Percentiles rank a stretch among this genome's conserved stretches.
Evolutionary conservation across 2,329 filamentous ascomycete species (phyloP).

Genomic region (Diaporthe vaccinii): DNA sequence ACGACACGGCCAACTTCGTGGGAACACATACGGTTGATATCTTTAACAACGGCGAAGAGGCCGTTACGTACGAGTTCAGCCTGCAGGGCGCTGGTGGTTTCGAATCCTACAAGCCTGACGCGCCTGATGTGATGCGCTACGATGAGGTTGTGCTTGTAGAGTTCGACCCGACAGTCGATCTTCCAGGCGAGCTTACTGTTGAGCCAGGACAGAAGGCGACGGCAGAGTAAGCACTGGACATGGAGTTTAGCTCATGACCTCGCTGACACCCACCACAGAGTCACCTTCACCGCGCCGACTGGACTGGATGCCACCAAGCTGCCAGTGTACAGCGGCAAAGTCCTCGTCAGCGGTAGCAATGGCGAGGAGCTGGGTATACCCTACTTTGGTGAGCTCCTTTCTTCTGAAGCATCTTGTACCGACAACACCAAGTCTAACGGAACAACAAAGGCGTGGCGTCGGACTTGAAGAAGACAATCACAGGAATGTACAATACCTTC

Average conservation of each 20-base stretch:
- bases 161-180: slow-evolving; percentile 24
- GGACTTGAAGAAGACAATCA: slow-evolving; percentile 11
- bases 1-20: slow-evolving; percentile 61
- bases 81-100: slow-evolving; percentile 36
- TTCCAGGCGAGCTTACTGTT: slow-evolving; percentile 25
- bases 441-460: slow-evolving; percentile 12
- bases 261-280: background rate
- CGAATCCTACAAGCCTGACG: slow-evolving; percentile 26
- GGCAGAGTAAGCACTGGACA: slow-evolving; percentile 42
- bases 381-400: slow-evolving; percentile 46
- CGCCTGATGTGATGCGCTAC: slow-evolving; percentile 2
- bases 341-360: slow-evolving; percentile 49
- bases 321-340: slow-evolving; percentile 52
- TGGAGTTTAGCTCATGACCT: slow-evolving; percentile 34
- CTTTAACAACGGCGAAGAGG: slow-evolving; percentile 32
- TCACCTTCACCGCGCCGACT: slow-evolving; percentile 3
- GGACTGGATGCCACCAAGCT: slow-evolving; percentile 46
- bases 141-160: slow-evolving; percentile 28
- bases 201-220: slow-evolving; percentile 31
- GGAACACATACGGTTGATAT: slow-evolving; percentile 35
- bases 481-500: background rate
- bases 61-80: slow-evolving; percentile 35
- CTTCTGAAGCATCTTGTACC: background rate
- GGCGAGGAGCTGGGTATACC: slow-evolving; percentile 51
- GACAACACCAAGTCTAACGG: background rate